Evolutionary conservation across 805 yeast species (phyloP), one percentile per base, ranked within the genome.

Genomic region (Metschnikowia baotianmanensis): DNA sequence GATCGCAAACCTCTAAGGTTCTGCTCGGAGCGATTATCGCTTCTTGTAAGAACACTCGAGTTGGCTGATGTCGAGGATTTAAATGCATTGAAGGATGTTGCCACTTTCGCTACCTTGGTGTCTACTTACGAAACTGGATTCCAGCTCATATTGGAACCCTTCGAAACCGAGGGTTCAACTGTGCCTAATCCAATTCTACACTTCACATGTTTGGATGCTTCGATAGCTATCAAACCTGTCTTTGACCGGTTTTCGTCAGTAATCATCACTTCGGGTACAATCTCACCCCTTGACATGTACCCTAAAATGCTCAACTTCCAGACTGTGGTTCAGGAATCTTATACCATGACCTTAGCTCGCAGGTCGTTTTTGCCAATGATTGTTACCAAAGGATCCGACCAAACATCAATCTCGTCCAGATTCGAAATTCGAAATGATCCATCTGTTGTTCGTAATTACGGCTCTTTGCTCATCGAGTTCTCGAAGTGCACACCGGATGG

Each of bases 361-460:
- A 71, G 96, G 48, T 86, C 98, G 0, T 93, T 93, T 61, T 72
- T 93, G 54, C 99, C 99, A 9, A 78, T 93, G 83, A 83, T 93
- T 51, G 95, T 93, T 9, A 91, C 99, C 0, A 91, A 95, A 59
- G 99, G 99, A 0, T 86, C 97, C 0, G 99, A 93, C 63, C 99
- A 93, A 63, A 98, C 93, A 13, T 91, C 97, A 0, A 91, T 93
- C 12, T 86, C 96, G 2, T 91, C 99, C 0, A 77, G 97, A 56
- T 93, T 93, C 62, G 97, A 93, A 65, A 93, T 93, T 46, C 75
- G 99, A 62, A 93, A 93, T 58, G 99, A 93, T 62, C 99, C 99
- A 4, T 86, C 96, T 55, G 96, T 93, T 40, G 98, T 93, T 25
- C 78, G 99, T 60, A 93, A 93, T 62, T 93, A 93, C 61, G 99